Evolutionary conservation across 805 yeast species (phyloP).

Genomic region (Candida yuanshanica): DNA sequence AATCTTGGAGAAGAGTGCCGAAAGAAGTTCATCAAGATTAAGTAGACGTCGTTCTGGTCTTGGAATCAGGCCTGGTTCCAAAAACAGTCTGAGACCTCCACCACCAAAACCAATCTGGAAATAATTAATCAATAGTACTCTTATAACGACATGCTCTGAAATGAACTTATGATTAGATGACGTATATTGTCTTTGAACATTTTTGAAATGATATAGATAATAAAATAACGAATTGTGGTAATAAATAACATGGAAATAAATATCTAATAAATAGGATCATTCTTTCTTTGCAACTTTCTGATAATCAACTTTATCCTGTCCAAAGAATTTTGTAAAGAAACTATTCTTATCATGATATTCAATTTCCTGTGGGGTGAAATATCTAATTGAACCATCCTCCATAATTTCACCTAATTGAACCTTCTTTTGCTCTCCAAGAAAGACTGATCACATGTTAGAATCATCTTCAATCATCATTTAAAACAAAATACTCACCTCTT

Average conservation of each 20-base stretch:
- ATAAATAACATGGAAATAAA: background rate
- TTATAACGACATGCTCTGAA: too few relatives aligned
- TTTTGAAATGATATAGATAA: too few relatives aligned
- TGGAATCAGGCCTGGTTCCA: slow-evolving; percentile 3
- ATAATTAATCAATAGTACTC: too few relatives aligned
- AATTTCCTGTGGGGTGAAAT: slow-evolving; percentile 17
- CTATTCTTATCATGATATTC: slow-evolving; percentile 17
- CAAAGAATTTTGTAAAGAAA: slow-evolving; percentile 17
- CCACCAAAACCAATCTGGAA: slow-evolving; percentile 7
- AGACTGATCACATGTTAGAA: slow-evolving; percentile 8
- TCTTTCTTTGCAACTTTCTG: slow-evolving; percentile 8
- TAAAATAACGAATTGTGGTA: background rate
- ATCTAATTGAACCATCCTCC: slow-evolving; percentile 20
- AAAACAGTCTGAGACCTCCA: slow-evolving; percentile 2
- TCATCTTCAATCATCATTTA: too few relatives aligned
- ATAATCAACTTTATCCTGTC: slow-evolving; percentile 22
- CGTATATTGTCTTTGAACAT: too few relatives aligned
- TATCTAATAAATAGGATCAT: too few relatives aligned
- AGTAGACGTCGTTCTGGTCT: background rate
- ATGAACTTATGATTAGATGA: too few relatives aligned
- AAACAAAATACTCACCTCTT: slow-evolving; percentile 12
- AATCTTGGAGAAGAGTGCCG: slow-evolving; percentile 13
- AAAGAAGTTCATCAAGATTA: background rate
- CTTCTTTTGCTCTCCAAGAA: slow-evolving; percentile 17
- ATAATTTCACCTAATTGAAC: slow-evolving; percentile 22